A percentile compares a stretch with the other conserved stretches of the same genome.
Conservation (phyloP, 2,329 filamentous ascomycete species). For the Parastagonospora nodorum region DNA sequence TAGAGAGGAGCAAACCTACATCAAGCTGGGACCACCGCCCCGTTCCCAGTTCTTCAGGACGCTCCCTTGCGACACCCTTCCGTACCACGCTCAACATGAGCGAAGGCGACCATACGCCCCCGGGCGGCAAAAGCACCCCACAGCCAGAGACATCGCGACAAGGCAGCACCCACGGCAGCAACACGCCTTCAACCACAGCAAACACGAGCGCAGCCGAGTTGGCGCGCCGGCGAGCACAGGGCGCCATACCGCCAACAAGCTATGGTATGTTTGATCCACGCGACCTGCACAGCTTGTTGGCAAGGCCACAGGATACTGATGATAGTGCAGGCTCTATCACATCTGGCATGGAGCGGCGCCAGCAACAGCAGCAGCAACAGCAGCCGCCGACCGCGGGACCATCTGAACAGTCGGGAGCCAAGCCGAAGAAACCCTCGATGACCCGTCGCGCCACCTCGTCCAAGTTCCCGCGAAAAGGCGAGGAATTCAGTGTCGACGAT, state of each 20-base stretch:
- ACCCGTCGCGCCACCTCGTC: constrained; percentile 75
- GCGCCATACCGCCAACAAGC: constrained; percentile 32
- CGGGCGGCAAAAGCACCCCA: constrained; percentile 28
- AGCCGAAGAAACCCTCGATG: constrained; percentile 73
- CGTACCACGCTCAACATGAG: constrained; percentile 29
- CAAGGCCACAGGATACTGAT: constrained; percentile 10
- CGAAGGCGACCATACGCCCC: constrained; percentile 34
- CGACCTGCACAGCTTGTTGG: not conserved
- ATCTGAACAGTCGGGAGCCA: constrained; percentile 25
- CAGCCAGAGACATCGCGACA: constrained; percentile 30
- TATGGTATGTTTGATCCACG: constrained; percentile 36
- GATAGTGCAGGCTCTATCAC: constrained; percentile 40
- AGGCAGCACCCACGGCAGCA: constrained; percentile 31
- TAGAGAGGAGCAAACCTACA: constrained; percentile 5
- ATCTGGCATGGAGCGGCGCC: constrained; percentile 37
- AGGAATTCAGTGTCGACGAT: constrained; percentile 90
- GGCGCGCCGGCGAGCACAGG: constrained; percentile 37
- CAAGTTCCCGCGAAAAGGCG: constrained; percentile 76
- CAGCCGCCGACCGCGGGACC: constrained; percentile 11
- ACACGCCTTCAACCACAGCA: constrained; percentile 25
- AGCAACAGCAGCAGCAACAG: constrained; percentile 20
- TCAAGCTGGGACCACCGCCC: constrained; percentile 2
- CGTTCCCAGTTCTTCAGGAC: not conserved
- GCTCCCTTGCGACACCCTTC: constrained; percentile 6
- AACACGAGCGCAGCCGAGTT: constrained; percentile 27